Evolutionary conservation across 2,329 filamentous ascomycete genomes (phyloP).

Genomic region (Chrysosphaeria jannelii): DNA sequence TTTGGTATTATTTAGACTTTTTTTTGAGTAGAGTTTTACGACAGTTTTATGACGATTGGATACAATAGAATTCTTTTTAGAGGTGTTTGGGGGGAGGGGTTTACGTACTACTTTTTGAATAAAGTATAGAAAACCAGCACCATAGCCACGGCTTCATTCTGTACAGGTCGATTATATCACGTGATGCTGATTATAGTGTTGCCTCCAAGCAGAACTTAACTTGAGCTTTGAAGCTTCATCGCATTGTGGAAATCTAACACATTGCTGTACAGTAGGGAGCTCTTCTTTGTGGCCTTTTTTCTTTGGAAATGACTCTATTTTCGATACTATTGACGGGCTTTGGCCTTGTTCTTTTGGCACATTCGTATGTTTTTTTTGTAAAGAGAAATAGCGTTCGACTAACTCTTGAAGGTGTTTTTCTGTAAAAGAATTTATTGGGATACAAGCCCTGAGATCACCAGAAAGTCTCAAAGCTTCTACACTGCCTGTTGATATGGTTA

Average conservation of each 20-base stretch:
- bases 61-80: too few relatives aligned
- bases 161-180: background rate
- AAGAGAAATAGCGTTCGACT: background rate
- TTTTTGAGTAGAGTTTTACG: background rate
- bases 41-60: too few relatives aligned
- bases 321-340: constrained; percentile 40
- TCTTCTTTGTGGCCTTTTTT: background rate
- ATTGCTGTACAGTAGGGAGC: background rate
- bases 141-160: background rate
- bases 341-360: constrained; percentile 51
- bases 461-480: constrained; percentile 38
- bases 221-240: background rate
- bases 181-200: background rate
- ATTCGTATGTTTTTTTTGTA: constrained; percentile 34
- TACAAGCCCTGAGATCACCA: too few relatives aligned
- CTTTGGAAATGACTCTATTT: constrained; percentile 32
- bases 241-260: background rate
- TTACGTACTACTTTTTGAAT: too few relatives aligned
- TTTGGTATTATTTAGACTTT: background rate
- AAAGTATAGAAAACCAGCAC: too few relatives aligned
- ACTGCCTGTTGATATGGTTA: constrained; percentile 59
- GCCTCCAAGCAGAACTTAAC: background rate
- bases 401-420: constrained; percentile 51
- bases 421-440: constrained; percentile 80
- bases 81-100: too few relatives aligned